Base-by-base conservation (phyloP, 1,284 basidiomycete species). In the Ustilago xerochloae region DNA sequence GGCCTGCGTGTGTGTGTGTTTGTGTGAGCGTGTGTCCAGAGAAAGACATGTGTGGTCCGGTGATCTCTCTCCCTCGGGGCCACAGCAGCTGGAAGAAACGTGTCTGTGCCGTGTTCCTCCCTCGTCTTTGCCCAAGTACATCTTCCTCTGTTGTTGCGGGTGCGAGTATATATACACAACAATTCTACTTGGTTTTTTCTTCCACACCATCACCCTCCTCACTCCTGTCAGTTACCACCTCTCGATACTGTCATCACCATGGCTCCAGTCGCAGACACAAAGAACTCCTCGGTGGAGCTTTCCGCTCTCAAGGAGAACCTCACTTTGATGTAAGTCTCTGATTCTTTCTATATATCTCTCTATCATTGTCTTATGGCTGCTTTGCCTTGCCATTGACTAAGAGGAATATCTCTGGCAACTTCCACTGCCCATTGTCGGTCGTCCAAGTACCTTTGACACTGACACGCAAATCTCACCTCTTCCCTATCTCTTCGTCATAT, bases 301-400 rank as follows among this genome's bases (percentile, higher is more conserved):
- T 61, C 59, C n/a, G 64, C 53, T 47, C 74, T 76, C 54, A 77
- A 70, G 58, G 70, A 77, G 63, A 77, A 77, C 54, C 75, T 77
- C 39, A 77, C 65, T 30, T 53, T 77, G 16, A 74, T 74, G 71
- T 68, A 59, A 53, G 60, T 68, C n/a, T n/a, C n/a, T n/a, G n/a
- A n/a, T n/a, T 32, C 13, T 9, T 32, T 24, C 20, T 35, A 18
- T n/a, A n/a, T n/a, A n/a, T n/a, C n/a, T n/a, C n/a, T n/a, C n/a
- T n/a, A n/a, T n/a, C n/a, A n/a, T n/a, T n/a, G n/a, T n/a, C n/a
- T n/a, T n/a, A n/a, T n/a, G n/a, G n/a, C n/a, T n/a, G n/a, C n/a
- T n/a, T n/a, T n/a, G n/a, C n/a, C n/a, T n/a, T n/a, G n/a, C n/a
- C n/a, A n/a, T n/a, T n/a, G n/a, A n/a, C n/a, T n/a, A n/a, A n/a